Base-by-base conservation (phyloP, 2,329 filamentous ascomycete species). In the Diaporthe sp. region DNA sequence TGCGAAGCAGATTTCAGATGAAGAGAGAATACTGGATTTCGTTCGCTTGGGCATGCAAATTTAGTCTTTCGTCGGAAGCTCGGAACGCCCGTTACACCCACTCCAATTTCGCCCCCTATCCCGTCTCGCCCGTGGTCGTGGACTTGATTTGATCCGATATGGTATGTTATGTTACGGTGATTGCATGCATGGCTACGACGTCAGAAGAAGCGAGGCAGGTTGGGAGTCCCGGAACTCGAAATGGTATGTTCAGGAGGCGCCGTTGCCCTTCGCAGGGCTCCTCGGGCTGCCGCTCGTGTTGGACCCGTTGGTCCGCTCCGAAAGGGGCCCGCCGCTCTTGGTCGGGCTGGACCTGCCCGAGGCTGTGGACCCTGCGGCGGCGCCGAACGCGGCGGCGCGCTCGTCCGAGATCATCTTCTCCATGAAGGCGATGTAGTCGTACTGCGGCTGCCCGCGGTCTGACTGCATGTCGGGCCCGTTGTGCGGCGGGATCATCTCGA, bases 351-450 rank as follows among this genome's bases (percentile, higher is more conserved):
- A 70, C 15, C 74, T 69, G 25, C 76, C 77, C 45, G 69, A 72
- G 10, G 33, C 58, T 17, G 47, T n/a, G 22, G 75, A 74, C 19
- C 68, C 67, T 13, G 69, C 42, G 38, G 75, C 75, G 17, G 73
- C 75, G 30, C 67, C 70, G 47, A 68, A 54, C 12, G 72, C 69
- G 40, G 75, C 74, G 15, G 76, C 77, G 45, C 76, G 74, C 71
- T 82, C 83, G 45, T 86, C 84, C 66, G 83, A 83, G 76, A 95
- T 94, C 84, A 97, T 88, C 81, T 93, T 94, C 84, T 98, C 93
- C 97, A 99, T 99, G 83, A 98, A 99, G 77, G 91, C 92, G 78
- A 98, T 95, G 86, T 99, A 99, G 85, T 99, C 97, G 83, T 93
- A 99, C 84, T 98, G 97, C 50, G 94, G 91, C 81, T 95, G 85